These are phyloP conservation scores for Zoysia japonica DNA, from an alignment of 176 grass and related monocot genomes.

Conservation along the genomic window DNA sequence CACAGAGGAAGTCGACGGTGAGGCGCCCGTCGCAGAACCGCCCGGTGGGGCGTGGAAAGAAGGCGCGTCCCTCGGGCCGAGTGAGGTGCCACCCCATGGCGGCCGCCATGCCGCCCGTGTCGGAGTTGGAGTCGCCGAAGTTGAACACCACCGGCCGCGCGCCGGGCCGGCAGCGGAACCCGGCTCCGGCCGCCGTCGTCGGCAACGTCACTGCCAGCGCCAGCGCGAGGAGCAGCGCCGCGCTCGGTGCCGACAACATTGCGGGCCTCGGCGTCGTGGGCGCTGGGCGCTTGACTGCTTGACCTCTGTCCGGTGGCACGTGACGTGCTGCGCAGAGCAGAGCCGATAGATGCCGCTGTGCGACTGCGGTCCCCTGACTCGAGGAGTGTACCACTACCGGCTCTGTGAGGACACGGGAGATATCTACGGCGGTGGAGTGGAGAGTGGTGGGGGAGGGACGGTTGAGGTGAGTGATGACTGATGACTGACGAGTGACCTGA, in stretches of 20 bases:
- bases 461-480: too few relatives aligned
- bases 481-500: too few relatives aligned
- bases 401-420: constrained; percentile 11
- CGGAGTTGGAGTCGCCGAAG: constrained; percentile 90
- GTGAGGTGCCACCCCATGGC: constrained; percentile 46
- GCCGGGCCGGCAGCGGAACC: constrained; percentile 42
- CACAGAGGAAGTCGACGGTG: constrained; percentile 88
- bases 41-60: constrained; percentile 71
- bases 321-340: neutral
- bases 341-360: neutral
- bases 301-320: constrained; percentile 35
- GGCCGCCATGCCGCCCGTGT: constrained; percentile 73
- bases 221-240: neutral
- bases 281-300: constrained; percentile 18
- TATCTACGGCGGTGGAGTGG: neutral
- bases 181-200: neutral
- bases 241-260: constrained; percentile 35
- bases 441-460: too few relatives aligned
- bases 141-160: constrained; percentile 58
- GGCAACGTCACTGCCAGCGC: neutral
- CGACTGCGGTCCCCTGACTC: neutral
- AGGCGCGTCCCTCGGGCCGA: constrained; percentile 63
- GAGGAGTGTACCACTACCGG: neutral
- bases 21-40: constrained; percentile 87
- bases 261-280: constrained; percentile 15